These are phyloP conservation scores for Chaetomium cochliodes DNA, from an alignment of 495 filamentous ascomycete genomes.

Conservation along the genomic window DNA sequence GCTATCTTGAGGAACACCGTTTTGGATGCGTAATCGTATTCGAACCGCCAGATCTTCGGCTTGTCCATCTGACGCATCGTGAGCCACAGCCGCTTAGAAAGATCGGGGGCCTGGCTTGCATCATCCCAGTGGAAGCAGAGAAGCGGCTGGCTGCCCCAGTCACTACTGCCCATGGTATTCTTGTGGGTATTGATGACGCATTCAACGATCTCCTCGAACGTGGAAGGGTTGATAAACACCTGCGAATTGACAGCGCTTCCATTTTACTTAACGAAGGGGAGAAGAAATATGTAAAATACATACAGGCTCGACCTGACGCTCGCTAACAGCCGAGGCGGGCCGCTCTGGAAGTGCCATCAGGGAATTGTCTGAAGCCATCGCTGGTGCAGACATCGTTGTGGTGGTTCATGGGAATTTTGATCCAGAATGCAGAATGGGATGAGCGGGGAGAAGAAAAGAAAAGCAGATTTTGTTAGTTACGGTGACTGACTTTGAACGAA, in stretches of 20 bases:
- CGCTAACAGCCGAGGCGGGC: not conserved
- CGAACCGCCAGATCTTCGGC: slow-evolving; percentile 14
- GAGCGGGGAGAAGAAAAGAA: too few relatives aligned
- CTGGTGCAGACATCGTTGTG: not conserved
- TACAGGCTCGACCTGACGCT: not conserved
- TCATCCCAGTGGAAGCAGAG: slow-evolving; percentile 19
- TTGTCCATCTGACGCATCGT: slow-evolving; percentile 12
- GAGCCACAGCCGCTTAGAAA: slow-evolving; percentile 3
- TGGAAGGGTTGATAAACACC: slow-evolving; percentile 2
- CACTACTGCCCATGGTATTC: not conserved
- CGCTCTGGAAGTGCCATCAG: not conserved
- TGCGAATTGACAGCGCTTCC: too few relatives aligned
- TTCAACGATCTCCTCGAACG: slow-evolving; percentile 15
- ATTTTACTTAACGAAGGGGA: not conserved
- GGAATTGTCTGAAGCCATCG: not conserved
- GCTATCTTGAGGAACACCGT: slow-evolving; percentile 18
- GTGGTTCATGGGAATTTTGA: not conserved
- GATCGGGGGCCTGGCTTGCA: slow-evolving; percentile 1
- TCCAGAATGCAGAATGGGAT: too few relatives aligned
- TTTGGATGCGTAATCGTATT: slow-evolving; percentile 20
- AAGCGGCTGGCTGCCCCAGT: slow-evolving; percentile 12
- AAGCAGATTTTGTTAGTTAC: too few relatives aligned
- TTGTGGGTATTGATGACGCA: slow-evolving; percentile 14
- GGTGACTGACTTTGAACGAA: too few relatives aligned
- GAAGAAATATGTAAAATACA: not conserved